Percentiles rank a stretch among this genome's conserved stretches.
These are phyloP conservation scores for Eucalyptus polyanthemos DNA, from an alignment of 345 rosid species.

Conservation along the genomic window DNA sequence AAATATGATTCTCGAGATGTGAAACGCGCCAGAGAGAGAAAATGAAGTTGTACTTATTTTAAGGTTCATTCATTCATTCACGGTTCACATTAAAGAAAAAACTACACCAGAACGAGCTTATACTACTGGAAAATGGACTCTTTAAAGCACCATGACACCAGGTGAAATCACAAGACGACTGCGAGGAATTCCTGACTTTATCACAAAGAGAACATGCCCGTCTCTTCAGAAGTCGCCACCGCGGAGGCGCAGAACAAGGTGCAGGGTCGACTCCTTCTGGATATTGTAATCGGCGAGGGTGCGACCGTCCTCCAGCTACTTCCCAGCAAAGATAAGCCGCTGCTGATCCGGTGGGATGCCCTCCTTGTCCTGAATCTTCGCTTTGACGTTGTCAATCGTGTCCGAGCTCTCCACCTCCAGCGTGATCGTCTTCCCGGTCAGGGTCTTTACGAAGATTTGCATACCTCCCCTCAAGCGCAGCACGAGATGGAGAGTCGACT, in stretches of 20 bases:
- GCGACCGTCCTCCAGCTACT: neutral
- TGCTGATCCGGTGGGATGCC: constrained; percentile 1
- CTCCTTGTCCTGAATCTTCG: constrained; percentile 1
- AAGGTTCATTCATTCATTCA: neutral
- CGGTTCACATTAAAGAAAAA: too few relatives aligned
- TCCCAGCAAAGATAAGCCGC: neutral
- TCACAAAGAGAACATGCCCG: too few relatives aligned
- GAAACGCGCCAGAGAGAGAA: too few relatives aligned
- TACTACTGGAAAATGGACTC: neutral
- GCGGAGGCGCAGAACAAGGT: neutral
- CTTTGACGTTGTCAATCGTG: neutral
- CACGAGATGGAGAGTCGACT: constrained; percentile 4
- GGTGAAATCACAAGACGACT: neutral
- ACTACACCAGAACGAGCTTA: neutral
- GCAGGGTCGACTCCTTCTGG: neutral
- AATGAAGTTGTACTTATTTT: neutral
- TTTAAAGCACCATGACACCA: neutral
- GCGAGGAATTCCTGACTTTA: neutral
- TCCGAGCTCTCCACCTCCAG: constrained; percentile 1
- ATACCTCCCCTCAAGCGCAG: neutral
- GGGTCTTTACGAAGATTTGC: neutral
- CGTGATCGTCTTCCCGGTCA: neutral
- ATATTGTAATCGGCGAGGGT: constrained; percentile 1
- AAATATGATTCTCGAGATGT: too few relatives aligned
- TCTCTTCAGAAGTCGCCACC: neutral